A percentile compares a stretch with the other conserved stretches of the same genome.
These are phyloP conservation scores for Lunularia cruciata DNA, from an alignment of 225 moss, liverwort and hornwort genomes.

Conservation along the genomic window DNA sequence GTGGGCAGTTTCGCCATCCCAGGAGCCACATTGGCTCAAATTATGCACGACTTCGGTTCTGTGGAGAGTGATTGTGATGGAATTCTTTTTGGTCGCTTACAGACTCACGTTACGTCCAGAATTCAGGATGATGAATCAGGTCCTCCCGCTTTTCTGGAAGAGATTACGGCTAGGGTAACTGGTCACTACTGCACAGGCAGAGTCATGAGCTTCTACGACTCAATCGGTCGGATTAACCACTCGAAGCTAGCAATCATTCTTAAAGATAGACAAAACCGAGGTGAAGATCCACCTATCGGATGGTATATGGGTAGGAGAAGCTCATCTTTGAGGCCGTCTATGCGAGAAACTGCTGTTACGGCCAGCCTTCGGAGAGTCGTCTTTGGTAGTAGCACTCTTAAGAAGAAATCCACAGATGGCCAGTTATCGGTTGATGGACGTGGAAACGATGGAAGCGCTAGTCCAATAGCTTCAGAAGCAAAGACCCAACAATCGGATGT, in stretches of 20 bases:
- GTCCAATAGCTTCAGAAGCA: conserved; percentile 10
- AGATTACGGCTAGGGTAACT: conserved; percentile 75
- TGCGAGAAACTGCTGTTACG: conserved; percentile 85
- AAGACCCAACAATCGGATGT: conserved; percentile 17
- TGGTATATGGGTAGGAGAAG: conserved; percentile 90
- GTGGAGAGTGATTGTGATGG: conserved; percentile 89
- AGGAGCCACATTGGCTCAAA: conserved; percentile 85
- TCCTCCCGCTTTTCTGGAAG: conserved; percentile 53
- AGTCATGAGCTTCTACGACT: conserved; percentile 87
- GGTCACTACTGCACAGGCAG: conserved; percentile 85
- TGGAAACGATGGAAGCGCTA: conserved; percentile 20
- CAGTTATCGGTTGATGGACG: conserved; percentile 9
- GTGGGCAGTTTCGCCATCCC: conserved; percentile 77
- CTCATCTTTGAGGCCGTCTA: conserved; percentile 69
- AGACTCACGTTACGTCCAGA: conserved; percentile 64
- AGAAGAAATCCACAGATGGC: conserved; percentile 7
- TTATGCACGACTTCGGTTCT: conserved; percentile 78
- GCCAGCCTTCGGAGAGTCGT: conserved; percentile 49
- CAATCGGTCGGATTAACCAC: conserved; percentile 64
- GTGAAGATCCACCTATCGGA: conserved; percentile 86
- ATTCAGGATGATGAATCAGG: conserved; percentile 72
- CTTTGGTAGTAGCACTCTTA: background rate
- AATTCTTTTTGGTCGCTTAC: conserved; percentile 83
- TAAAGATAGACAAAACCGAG: conserved; percentile 64
- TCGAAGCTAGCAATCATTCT: conserved; percentile 62